A percentile compares a stretch with the other conserved stretches of the same genome.
Conservation (phyloP, 176 grass and related monocot species). For the Musa itinerans region DNA sequence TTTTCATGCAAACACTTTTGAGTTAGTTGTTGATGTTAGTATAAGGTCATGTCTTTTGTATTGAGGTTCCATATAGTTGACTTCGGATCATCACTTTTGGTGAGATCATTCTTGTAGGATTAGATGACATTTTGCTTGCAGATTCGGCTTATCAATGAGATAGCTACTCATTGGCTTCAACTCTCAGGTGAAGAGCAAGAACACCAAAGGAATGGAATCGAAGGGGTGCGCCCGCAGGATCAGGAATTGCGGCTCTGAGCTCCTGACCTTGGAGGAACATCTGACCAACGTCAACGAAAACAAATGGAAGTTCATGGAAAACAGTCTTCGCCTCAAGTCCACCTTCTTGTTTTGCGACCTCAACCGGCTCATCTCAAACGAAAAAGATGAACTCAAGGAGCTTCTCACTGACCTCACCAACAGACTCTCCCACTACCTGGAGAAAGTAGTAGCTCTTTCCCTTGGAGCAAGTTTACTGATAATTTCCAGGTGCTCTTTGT, state of each 20-base stretch:
- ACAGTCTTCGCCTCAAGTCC: conserved; percentile 50
- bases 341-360: conserved; percentile 77
- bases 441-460: conserved; percentile 33
- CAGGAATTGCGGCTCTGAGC: conserved; percentile 47
- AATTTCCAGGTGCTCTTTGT: not conserved
- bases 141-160: too few relatives aligned
- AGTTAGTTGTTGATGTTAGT: too few relatives aligned
- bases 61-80: too few relatives aligned
- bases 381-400: conserved; percentile 39
- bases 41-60: too few relatives aligned
- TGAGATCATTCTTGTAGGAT: too few relatives aligned
- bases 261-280: conserved; percentile 55
- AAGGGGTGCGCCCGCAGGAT: conserved; percentile 59
- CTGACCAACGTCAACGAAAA: conserved; percentile 39
- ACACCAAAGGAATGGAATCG: conserved; percentile 28
- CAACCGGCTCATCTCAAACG: conserved; percentile 44
- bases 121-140: too few relatives aligned
- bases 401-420: conserved; percentile 37
- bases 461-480: too few relatives aligned
- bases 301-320: conserved; percentile 36
- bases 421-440: conserved; percentile 56
- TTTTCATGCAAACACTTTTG: too few relatives aligned
- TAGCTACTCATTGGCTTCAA: too few relatives aligned
- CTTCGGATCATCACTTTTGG: too few relatives aligned
- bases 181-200: too few relatives aligned